A percentile compares a stretch with the other conserved stretches of the same genome.
Evolutionary conservation across 1,284 basidiomycete genomes (phyloP).

Genomic region (Rhodotorula sp.): DNA sequence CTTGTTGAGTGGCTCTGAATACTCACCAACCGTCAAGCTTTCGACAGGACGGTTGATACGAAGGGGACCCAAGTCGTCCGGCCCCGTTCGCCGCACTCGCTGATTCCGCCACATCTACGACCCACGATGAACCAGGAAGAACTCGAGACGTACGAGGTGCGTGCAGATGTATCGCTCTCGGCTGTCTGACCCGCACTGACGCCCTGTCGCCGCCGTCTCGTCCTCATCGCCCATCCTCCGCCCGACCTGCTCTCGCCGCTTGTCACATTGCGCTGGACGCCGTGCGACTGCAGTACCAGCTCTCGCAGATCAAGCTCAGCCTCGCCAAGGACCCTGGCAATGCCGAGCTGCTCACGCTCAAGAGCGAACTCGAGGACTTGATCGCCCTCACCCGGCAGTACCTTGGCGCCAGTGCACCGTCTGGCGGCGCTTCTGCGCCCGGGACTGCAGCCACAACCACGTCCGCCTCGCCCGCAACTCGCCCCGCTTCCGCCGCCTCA

Average conservation of each 20-base stretch:
- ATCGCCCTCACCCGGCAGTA: constrained; percentile 80
- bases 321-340: constrained; percentile 81
- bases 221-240: neutral
- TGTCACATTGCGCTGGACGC: neutral
- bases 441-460: neutral
- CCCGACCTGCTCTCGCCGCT: neutral
- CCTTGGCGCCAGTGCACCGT: constrained; percentile 53
- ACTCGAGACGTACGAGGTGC: constrained; percentile 37
- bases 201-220: neutral
- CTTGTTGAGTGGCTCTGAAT: too few relatives aligned
- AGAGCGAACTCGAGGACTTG: constrained; percentile 82
- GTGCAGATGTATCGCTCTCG: rapidly evolving
- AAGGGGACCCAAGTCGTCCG: neutral
- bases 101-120: neutral
- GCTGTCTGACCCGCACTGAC: neutral
- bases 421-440: constrained; percentile 9
- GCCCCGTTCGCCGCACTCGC: too few relatives aligned
- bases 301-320: constrained; percentile 75
- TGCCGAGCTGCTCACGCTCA: constrained; percentile 66
- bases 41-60: too few relatives aligned
- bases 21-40: too few relatives aligned
- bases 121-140: constrained; percentile 31
- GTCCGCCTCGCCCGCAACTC: constrained; percentile 17
- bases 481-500: neutral
- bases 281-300: constrained; percentile 30